These are phyloP conservation scores for Termitomyces sp. DNA, from an alignment of 768 basidiomycete genomes.

Conservation along the genomic window DNA sequence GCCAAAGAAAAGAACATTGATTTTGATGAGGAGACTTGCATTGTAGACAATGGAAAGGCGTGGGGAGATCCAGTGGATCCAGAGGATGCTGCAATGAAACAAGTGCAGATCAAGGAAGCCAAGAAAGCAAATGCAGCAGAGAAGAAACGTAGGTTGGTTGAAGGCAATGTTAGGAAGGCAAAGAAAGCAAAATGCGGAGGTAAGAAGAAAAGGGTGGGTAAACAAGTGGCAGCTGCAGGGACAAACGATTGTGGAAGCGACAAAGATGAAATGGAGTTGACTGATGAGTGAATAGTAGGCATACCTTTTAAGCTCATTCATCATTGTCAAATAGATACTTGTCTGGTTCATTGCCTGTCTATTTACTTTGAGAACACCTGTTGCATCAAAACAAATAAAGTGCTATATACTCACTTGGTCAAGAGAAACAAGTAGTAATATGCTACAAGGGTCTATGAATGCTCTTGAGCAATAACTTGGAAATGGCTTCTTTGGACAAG, in stretches of 20 bases:
- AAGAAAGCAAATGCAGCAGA: not conserved
- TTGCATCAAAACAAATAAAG: not conserved
- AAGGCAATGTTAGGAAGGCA: not conserved
- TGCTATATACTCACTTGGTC: not conserved
- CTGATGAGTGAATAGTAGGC: not conserved
- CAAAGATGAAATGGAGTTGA: not conserved
- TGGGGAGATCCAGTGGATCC: conserved; percentile 1
- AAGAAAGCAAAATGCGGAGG: not conserved
- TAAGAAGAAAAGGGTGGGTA: not conserved
- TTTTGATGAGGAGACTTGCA: not conserved
- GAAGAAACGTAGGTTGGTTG: not conserved
- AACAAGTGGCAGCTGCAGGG: not conserved
- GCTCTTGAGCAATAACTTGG: too few relatives aligned
- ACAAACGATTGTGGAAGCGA: not conserved
- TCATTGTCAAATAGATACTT: not conserved
- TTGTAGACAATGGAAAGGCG: not conserved
- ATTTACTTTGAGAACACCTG: not conserved
- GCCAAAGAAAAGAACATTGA: not conserved
- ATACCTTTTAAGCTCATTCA: not conserved
- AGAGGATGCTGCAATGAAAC: not conserved
- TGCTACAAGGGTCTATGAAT: too few relatives aligned
- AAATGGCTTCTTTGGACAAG: not conserved
- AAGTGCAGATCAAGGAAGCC: not conserved
- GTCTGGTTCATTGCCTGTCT: not conserved
- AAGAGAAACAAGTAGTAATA: conserved; percentile 3